Conservation (phyloP, 1,284 basidiomycete genomes). For the Rhodotorula sp. region DNA sequence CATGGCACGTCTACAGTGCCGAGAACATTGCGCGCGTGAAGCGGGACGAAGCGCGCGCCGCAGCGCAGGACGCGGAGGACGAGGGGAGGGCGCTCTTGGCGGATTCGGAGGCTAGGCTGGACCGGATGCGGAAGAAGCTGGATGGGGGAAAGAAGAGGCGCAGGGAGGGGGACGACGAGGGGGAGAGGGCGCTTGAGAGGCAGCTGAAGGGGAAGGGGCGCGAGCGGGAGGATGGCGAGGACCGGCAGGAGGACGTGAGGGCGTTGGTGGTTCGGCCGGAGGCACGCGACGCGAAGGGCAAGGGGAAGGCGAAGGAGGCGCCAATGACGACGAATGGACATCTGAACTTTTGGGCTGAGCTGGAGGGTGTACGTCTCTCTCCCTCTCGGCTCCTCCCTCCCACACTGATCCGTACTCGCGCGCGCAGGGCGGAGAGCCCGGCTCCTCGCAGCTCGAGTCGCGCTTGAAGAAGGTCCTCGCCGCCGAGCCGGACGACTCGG, state of each 20-base stretch:
- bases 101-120: constrained; percentile 34
- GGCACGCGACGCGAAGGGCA: constrained; percentile 1
- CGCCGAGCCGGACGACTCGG: constrained; percentile 26
- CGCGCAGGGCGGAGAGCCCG: neutral
- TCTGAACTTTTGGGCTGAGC: constrained; percentile 46
- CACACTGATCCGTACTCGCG: neutral
- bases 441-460: neutral
- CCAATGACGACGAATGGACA: constrained; percentile 35
- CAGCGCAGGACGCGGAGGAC: constrained; percentile 6
- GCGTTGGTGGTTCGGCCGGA: constrained; percentile 6
- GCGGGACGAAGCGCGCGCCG: constrained; percentile 34
- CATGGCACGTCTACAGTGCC: constrained; percentile 35
- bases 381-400: neutral
- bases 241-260: constrained; percentile 10
- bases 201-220: constrained; percentile 34
- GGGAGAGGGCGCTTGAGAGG: constrained; percentile 38
- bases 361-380: constrained; percentile 34
- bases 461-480: constrained; percentile 29
- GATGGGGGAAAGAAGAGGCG: constrained; percentile 13
- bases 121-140: constrained; percentile 26
- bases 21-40: constrained; percentile 39
- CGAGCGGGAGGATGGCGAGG: neutral
- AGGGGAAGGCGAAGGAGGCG: constrained; percentile 11
- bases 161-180: constrained; percentile 33
- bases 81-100: constrained; percentile 18